Evolutionary conservation across 306 rosid species (phyloP), one percentile per base, ranked within the genome.

Genomic region (Alnus glutinosa): DNA sequence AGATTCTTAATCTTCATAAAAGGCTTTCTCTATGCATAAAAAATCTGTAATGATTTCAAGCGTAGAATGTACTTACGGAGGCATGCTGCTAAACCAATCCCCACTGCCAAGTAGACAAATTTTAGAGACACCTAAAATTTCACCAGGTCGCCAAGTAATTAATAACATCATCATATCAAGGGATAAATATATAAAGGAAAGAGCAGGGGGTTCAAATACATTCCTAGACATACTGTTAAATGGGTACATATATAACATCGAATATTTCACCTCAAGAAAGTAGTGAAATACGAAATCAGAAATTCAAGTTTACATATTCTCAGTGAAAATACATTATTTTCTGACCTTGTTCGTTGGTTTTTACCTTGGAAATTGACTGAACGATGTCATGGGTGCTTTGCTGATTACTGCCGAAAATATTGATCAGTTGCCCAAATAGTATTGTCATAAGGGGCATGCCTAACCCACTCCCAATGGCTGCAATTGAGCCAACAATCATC

Each of bases 91-190:
- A 39, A 77, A 2, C 62, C 75, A 36, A 87, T 61, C 50, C 82
- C 90, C 61, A 77, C 8, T 14, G 80, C 87, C 73, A 84, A 77
- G 57, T 87, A 87, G 54, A 87, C 86, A 78, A 67, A 87, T 81
- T 79, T 84, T 39, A 87, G 80, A 79, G 80, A 51, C 13, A 87
- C 84, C 89, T 83, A 16, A 68, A 44, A 69, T 58, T 70, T 69
- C 15, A 14, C 74, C 28, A 76, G 70, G 58, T 28, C 8, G 4
- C 1, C 48, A 39, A 44, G 62, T n/a, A 69, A n/a, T 37, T 61
- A 23, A 23, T 23, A 23, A 28, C 59, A 48, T n/a, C 49, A 2
- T 16, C 71, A 67, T 37, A 37, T 39, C 32, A 67, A 39, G 9
- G 16, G 37, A 10, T 5, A 62, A 32, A 10, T 4, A 42, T 42